A percentile compares a stretch with the other conserved stretches of the same genome.
phyloP scores from a whole-genome alignment of 768 basidiomycete genomes.

The Mrakia gelida region DNA sequence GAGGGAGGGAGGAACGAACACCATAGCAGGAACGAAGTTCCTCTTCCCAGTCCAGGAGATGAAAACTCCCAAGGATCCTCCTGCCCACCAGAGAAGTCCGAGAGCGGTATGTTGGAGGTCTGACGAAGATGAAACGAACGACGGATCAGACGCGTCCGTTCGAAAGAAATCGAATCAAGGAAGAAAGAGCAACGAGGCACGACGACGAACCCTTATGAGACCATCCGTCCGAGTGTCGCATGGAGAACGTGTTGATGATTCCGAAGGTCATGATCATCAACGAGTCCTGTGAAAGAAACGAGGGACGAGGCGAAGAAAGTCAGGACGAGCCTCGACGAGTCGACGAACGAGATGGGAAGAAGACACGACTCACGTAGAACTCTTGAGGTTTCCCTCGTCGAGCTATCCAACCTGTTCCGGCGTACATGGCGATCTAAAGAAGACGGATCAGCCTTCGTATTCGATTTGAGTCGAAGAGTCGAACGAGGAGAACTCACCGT shows the following conservation, averaged over 20 bases:
- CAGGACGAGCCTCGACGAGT: not conserved
- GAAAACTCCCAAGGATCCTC: slow-evolving; percentile 81
- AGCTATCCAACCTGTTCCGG: slow-evolving; percentile 16
- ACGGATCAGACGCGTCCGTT: not conserved
- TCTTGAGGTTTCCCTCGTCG: slow-evolving; percentile 25
- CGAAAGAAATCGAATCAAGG: not conserved
- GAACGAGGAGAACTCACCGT: slow-evolving; percentile 4
- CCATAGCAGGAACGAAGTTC: slow-evolving; percentile 72
- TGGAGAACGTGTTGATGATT: slow-evolving; percentile 32
- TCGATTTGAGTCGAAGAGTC: no score
- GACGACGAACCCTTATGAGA: slow-evolving; percentile 24
- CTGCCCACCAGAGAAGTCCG: slow-evolving; percentile 66
- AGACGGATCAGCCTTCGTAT: not conserved
- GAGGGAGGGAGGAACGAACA: slow-evolving; percentile 49
- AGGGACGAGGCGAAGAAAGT: not conserved
- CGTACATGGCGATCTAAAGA: slow-evolving; percentile 23
- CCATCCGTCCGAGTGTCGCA: slow-evolving; percentile 31
- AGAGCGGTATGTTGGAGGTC: slow-evolving; percentile 29
- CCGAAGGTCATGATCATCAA: slow-evolving; percentile 33
- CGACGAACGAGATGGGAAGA: not conserved
- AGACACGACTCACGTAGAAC: slow-evolving; percentile 15
- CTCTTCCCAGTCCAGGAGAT: slow-evolving; percentile 76
- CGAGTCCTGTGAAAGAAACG: slow-evolving; percentile 13
- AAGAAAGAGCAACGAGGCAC: no score
- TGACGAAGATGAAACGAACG: not conserved